Percentiles rank a stretch among this genome's conserved stretches.
phyloP scores from a whole-genome alignment of 1,284 basidiomycete genomes.

The Microstroma glucosiphilum region DNA sequence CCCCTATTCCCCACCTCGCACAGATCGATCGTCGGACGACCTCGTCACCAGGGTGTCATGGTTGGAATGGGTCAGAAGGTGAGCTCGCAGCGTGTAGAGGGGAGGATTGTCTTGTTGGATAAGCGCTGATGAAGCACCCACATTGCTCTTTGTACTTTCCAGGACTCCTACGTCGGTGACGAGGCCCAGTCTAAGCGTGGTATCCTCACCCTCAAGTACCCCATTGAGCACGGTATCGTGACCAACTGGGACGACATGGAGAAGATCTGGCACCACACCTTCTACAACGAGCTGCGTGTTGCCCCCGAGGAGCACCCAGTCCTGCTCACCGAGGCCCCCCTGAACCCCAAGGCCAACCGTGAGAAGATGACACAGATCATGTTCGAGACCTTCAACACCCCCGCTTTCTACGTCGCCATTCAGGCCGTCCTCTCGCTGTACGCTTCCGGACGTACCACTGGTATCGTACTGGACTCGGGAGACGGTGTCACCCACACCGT shows the following conservation, averaged over 20 bases:
- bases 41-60: conserved; percentile 88
- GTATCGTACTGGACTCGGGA: conserved; percentile 89
- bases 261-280: conserved; percentile 50
- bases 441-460: conserved; percentile 83
- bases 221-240: conserved; percentile 64
- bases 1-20: conserved; percentile 23
- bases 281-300: conserved; percentile 56
- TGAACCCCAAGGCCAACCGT: conserved; percentile 88
- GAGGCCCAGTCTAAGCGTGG: conserved; percentile 93
- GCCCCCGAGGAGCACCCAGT: conserved; percentile 80
- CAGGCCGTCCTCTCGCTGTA: conserved; percentile 88
- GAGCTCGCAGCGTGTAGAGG: neutral
- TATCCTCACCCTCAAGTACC: conserved; percentile 76
- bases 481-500: conserved; percentile 91
- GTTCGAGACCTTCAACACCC: conserved; percentile 93
- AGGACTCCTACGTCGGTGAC: conserved; percentile 57
- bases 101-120: neutral
- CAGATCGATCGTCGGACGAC: conserved; percentile 83
- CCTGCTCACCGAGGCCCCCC: conserved; percentile 85
- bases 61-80: conserved; percentile 56
- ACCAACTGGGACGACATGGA: conserved; percentile 71
- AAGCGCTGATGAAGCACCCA: neutral
- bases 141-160: conserved; percentile 11
- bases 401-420: conserved; percentile 87
- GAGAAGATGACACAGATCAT: conserved; percentile 98